Evolutionary conservation across 2,329 filamentous ascomycete species (phyloP).

Genomic region (Cercospora sp.): DNA sequence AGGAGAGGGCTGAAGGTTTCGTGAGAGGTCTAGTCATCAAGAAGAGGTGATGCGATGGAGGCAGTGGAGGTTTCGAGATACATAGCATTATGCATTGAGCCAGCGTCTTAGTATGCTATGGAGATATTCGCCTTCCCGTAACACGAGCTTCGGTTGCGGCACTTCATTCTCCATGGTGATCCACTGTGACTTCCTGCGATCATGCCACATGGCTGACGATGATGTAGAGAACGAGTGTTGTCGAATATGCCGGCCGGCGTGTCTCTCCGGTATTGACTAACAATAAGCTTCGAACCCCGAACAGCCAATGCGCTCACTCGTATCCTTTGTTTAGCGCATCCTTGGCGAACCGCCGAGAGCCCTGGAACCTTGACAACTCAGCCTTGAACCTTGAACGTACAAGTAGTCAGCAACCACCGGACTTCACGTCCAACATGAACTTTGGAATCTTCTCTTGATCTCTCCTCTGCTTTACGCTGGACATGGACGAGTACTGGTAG

Average conservation of each 20-base stretch:
- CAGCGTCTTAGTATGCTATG: not conserved
- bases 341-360: conserved; percentile 8
- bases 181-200: not conserved
- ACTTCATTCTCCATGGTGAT: not conserved
- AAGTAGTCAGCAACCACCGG: not conserved
- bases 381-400: conserved; percentile 1
- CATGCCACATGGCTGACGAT: not conserved
- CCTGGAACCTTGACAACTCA: not conserved
- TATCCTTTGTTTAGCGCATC: not conserved
- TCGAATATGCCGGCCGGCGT: not conserved
- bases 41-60: conserved; percentile 8
- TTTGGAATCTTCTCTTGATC: not conserved
- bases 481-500: not conserved
- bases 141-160: not conserved
- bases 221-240: not conserved
- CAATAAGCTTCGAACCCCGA: conserved; percentile 4
- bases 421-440: not conserved
- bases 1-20: conserved; percentile 26
- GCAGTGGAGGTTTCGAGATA: not conserved
- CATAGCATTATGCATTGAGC: not conserved
- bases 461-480: not conserved
- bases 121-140: not conserved
- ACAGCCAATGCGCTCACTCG: not conserved
- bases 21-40: conserved; percentile 24
- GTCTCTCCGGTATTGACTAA: conserved; percentile 9